Percentiles rank a stretch among this genome's conserved stretches.
Evolutionary conservation across 805 yeast genomes (phyloP).

Genomic region (Torulaspora franciscae): DNA sequence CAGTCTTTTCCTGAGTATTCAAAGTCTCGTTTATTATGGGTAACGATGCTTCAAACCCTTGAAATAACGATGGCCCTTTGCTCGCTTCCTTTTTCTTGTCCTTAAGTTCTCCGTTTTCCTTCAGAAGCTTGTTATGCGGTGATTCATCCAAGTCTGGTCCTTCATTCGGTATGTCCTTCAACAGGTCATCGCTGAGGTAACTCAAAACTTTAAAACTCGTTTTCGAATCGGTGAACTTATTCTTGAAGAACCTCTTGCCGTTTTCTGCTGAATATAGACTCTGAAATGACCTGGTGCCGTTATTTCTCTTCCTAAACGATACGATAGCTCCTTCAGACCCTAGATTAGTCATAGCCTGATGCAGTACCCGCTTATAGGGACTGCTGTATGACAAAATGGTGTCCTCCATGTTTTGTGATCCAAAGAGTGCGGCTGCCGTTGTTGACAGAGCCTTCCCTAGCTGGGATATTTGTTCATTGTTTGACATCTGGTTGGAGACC

Average conservation of each 20-base stretch:
- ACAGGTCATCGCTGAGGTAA: slow-evolving; percentile 56
- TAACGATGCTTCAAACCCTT: slow-evolving; percentile 60
- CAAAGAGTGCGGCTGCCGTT: slow-evolving; percentile 52
- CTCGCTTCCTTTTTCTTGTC: slow-evolving; percentile 11
- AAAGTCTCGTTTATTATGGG: slow-evolving; percentile 48
- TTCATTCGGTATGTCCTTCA: slow-evolving; percentile 46
- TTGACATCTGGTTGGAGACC: slow-evolving; percentile 23
- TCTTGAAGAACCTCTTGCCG: slow-evolving; percentile 39
- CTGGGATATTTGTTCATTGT: slow-evolving; percentile 31
- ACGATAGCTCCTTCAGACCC: slow-evolving; percentile 18
- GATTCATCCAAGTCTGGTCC: background rate
- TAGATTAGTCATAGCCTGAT: slow-evolving; percentile 26
- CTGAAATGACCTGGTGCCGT: slow-evolving; percentile 18
- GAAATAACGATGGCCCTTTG: slow-evolving; percentile 51
- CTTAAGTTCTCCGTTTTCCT: slow-evolving; percentile 14
- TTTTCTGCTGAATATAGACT: slow-evolving; percentile 32
- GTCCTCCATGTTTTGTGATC: slow-evolving; percentile 37
- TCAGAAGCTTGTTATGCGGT: slow-evolving; percentile 6
- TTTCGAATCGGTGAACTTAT: slow-evolving; percentile 35
- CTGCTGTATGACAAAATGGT: slow-evolving; percentile 33
- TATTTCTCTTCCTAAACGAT: slow-evolving; percentile 12
- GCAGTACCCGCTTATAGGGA: slow-evolving; percentile 30
- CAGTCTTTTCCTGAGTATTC: slow-evolving; percentile 24
- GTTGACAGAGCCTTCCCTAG: slow-evolving; percentile 49
- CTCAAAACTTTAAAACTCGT: slow-evolving; percentile 47